These are phyloP conservation scores for Limnanthes douglasii DNA, from an alignment of 345 rosid genomes.

Conservation along the genomic window DNA sequence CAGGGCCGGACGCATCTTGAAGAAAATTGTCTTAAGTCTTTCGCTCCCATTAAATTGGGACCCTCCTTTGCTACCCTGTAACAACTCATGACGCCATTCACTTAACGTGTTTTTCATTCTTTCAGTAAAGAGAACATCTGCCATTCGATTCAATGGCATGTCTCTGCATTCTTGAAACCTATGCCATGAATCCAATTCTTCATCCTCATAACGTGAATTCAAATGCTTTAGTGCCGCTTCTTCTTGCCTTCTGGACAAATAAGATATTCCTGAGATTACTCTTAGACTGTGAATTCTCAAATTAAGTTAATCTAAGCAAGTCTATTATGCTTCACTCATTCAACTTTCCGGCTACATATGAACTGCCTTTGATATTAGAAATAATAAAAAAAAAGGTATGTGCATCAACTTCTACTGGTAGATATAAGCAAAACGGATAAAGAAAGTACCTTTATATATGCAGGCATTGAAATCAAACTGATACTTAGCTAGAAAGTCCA, in stretches of 20 bases:
- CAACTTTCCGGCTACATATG: no score
- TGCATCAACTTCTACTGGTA: neutral
- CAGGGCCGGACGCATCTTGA: conserved; percentile 62
- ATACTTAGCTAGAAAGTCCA: conserved; percentile 79
- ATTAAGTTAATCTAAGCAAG: neutral
- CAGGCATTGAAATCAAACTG: conserved; percentile 88
- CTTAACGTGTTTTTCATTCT: conserved; percentile 56
- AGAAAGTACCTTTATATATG: conserved; percentile 45
- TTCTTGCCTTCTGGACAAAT: conserved; percentile 84
- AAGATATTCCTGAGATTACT: conserved; percentile 76
- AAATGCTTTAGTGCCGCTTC: conserved; percentile 29
- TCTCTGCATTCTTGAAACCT: conserved; percentile 18
- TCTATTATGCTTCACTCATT: no score
- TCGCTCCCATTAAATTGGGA: conserved; percentile 13
- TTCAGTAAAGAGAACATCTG: conserved; percentile 57
- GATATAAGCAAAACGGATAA: conserved; percentile 1
- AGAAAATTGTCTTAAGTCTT: conserved; percentile 41
- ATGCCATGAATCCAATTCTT: conserved; percentile 6
- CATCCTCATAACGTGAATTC: conserved; percentile 15
- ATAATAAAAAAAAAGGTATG: neutral
- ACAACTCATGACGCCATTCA: conserved; percentile 51
- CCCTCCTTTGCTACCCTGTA: conserved; percentile 17
- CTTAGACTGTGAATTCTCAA: conserved; percentile 19
- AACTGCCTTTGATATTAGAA: no score
- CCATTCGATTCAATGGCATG: conserved; percentile 25